phyloP scores from a whole-genome alignment of 495 filamentous ascomycete genomes.

The Aspergillus baeticus region DNA sequence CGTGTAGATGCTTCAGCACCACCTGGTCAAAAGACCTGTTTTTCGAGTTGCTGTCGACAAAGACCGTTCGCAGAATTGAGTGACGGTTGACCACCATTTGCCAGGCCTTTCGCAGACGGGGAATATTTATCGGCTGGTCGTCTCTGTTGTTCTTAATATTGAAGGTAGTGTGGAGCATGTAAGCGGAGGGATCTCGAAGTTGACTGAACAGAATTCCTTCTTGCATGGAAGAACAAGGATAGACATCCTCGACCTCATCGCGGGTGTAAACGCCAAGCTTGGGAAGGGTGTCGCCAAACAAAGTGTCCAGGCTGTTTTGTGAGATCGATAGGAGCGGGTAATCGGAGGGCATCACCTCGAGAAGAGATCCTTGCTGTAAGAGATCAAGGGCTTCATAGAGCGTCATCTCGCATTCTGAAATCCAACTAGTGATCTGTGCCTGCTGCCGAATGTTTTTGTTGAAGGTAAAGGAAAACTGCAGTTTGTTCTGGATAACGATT shows the following conservation, averaged over 20 bases:
- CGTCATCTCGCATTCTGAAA: constrained; percentile 3
- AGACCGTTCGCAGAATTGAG: constrained; percentile 45
- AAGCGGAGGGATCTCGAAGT: constrained; percentile 37
- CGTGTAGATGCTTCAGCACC: background rate
- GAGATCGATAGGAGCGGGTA: constrained; percentile 5
- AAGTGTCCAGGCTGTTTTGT: constrained; percentile 31
- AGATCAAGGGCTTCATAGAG: background rate
- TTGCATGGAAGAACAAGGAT: constrained; percentile 65
- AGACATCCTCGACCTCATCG: constrained; percentile 53
- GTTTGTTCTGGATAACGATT: background rate
- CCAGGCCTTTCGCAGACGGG: constrained; percentile 43
- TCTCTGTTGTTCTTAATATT: background rate
- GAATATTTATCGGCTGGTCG: background rate
- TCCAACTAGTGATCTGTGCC: constrained; percentile 4
- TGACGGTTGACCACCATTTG: constrained; percentile 45
- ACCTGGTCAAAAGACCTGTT: constrained; percentile 1
- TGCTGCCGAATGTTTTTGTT: constrained; percentile 2
- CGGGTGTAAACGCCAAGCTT: constrained; percentile 45
- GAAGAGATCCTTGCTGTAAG: background rate
- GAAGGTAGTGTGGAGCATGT: background rate
- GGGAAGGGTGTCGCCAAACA: constrained; percentile 44
- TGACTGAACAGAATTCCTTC: constrained; percentile 66
- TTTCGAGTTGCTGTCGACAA: constrained; percentile 27
- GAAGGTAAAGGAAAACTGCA: constrained; percentile 6
- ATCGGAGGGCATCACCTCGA: constrained; percentile 2